Evolutionary conservation across 768 basidiomycete genomes (phyloP).

Genomic region (Tulasnella sp.): DNA sequence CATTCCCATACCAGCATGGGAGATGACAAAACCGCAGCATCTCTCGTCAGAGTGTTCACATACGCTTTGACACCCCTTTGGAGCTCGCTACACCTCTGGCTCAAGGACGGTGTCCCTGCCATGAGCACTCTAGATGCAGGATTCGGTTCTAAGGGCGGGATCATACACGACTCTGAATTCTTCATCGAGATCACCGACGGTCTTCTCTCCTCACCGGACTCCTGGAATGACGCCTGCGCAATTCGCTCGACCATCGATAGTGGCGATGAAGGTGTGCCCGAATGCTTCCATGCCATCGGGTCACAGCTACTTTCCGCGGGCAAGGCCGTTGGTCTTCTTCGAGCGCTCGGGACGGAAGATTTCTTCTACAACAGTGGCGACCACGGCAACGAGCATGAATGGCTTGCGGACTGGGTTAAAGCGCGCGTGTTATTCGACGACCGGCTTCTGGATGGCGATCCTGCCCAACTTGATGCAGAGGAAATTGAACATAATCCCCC

Average conservation of each 20-base stretch:
- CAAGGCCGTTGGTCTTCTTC: conserved; percentile 64
- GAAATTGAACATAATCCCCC: too few species aligned
- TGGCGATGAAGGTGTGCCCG: neutral
- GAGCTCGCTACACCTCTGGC: conserved; percentile 60
- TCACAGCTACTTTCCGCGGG: conserved; percentile 48
- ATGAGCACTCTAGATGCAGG: conserved; percentile 23
- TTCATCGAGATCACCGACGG: conserved; percentile 62
- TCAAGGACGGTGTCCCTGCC: conserved; percentile 57
- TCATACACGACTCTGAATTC: conserved; percentile 55
- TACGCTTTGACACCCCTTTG: conserved; percentile 59
- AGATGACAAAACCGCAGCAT: conserved; percentile 41
- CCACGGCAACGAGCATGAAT: neutral
- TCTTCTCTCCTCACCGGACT: conserved; percentile 48
- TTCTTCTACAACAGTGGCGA: conserved; percentile 6
- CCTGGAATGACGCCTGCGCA: conserved; percentile 65
- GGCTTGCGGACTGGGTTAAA: conserved; percentile 11
- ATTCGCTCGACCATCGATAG: conserved; percentile 29
- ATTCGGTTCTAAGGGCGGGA: neutral
- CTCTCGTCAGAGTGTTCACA: conserved; percentile 51
- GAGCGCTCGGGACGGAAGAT: conserved; percentile 36
- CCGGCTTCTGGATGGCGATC: neutral
- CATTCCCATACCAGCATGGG: conserved; percentile 50
- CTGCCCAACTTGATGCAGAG: neutral
- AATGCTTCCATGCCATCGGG: neutral
- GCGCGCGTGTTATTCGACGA: neutral